Evolutionary conservation across 768 basidiomycete species (phyloP), one percentile per base, ranked within the genome.

Genomic region (Leccinellum luteum): DNA sequence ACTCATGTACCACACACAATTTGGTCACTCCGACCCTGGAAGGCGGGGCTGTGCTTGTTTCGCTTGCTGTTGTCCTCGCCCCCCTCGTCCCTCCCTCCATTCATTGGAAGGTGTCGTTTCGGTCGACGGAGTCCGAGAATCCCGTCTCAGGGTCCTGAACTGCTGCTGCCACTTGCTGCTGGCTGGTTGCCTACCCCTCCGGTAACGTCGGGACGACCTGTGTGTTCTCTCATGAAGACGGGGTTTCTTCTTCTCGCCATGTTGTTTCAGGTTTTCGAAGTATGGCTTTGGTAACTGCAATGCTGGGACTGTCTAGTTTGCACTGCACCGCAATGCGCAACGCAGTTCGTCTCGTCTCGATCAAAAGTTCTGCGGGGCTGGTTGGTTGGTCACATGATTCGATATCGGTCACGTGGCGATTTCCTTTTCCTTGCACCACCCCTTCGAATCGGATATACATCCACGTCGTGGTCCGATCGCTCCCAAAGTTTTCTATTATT

Each of bases 391-490:
- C 41, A 41, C 38, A 44, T 48, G 34, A 34, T 52, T 52, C 38
- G 53, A 61, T 48, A 38, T 8, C 4, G 5, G 34, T 12, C 56
- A 55, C 57, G 48, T 53, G 58, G 32, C 34, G 25, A 54, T 32
- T 19, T 9, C 43, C 49, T 44, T 35, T 43, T 19, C 41, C 19
- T 43, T 43, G 6, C 41, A 43, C 41, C 14, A 32, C 32, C 41
- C 19, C n/a, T 19, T 9, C 19, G 19, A 19, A 19, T 43, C 41
- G 19, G n/a, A 10, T 5, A 19, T 10, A 19, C 17, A 59, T 27
- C 69, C 69, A 69, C 69, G 13, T 60, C 55, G 51, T 65, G 9
- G 1, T 34, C 69, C 69, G 68, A 66, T 54, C 38, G 49, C 48
- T 53, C 23, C 41, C 48, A n/a, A n/a, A n/a, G n/a, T 21, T 13